Evolutionary conservation across 1,284 basidiomycete genomes (phyloP).

Genomic region (Fistulinella cinereoalba): DNA sequence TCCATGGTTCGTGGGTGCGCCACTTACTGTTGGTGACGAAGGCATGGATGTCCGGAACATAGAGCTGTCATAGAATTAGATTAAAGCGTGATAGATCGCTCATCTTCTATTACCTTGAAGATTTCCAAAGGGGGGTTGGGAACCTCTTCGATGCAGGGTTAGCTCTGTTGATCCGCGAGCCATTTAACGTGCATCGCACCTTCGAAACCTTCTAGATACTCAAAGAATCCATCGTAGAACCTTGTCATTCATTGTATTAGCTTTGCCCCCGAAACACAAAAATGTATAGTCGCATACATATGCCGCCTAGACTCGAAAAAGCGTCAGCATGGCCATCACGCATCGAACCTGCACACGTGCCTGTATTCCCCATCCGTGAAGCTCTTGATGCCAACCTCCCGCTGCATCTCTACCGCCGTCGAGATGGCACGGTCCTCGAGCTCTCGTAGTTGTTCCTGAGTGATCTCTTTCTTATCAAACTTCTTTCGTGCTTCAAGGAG

Average conservation of each 20-base stretch:
- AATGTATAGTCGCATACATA: slow-evolving; percentile 17
- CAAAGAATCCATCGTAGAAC: slow-evolving; percentile 30
- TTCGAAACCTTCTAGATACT: slow-evolving; percentile 27
- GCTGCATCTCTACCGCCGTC: slow-evolving; percentile 51
- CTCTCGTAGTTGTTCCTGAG: slow-evolving; percentile 41
- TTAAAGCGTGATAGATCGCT: neutral
- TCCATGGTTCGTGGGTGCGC: neutral
- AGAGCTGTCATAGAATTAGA: slow-evolving; percentile 16
- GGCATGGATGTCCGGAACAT: slow-evolving; percentile 53
- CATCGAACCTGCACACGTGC: slow-evolving; percentile 49
- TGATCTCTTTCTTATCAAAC: slow-evolving; percentile 42
- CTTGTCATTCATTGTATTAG: slow-evolving; percentile 12
- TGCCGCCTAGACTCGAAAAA: slow-evolving; percentile 18
- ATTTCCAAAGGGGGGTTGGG: slow-evolving; percentile 26
- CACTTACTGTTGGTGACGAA: slow-evolving; percentile 50
- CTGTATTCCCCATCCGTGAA: slow-evolving; percentile 61
- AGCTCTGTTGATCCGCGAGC: neutral
- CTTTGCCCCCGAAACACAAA: neutral
- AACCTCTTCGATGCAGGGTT: slow-evolving; percentile 15
- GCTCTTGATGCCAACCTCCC: slow-evolving; percentile 47
- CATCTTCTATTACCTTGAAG: slow-evolving; percentile 18
- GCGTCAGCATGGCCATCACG: slow-evolving; percentile 39
- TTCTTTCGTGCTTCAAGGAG: slow-evolving; percentile 48
- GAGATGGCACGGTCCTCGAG: slow-evolving; percentile 55
- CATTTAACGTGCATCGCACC: slow-evolving; percentile 6